Evolutionary conservation across 352 stramenopile species (phyloP).

Genomic region (Thalassiosira ordinaria): DNA sequence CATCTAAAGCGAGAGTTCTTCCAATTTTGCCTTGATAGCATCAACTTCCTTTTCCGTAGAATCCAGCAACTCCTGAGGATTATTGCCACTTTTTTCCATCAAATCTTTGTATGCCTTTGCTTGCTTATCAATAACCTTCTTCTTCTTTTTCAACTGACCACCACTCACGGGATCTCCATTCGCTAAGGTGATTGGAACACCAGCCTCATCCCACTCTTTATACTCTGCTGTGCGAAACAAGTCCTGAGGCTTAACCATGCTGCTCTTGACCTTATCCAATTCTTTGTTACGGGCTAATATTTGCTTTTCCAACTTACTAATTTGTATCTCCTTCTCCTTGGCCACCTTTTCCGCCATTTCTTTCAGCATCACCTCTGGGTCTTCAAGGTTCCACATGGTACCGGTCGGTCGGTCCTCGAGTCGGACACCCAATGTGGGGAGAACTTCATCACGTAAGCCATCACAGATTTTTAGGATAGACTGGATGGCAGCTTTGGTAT

Average conservation of each 20-base stretch:
- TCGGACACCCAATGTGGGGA: slow-evolving; percentile 80
- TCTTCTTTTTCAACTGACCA: slow-evolving; percentile 68
- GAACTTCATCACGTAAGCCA: slow-evolving; percentile 77
- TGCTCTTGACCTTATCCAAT: slow-evolving; percentile 62
- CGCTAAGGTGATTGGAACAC: slow-evolving; percentile 55
- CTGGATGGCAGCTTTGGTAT: slow-evolving; percentile 58
- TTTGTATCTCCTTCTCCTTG: slow-evolving; percentile 62
- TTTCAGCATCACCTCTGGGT: slow-evolving; percentile 73
- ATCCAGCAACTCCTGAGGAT: slow-evolving; percentile 59
- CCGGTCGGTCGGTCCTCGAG: slow-evolving; percentile 82
- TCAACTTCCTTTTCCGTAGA: slow-evolving; percentile 53
- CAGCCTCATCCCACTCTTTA: slow-evolving; percentile 68
- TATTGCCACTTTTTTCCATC: slow-evolving; percentile 60
- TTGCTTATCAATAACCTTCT: slow-evolving; percentile 68
- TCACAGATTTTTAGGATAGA: slow-evolving; percentile 82
- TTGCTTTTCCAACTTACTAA: slow-evolving; percentile 62
- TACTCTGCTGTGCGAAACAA: slow-evolving; percentile 70
- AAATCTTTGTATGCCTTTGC: slow-evolving; percentile 61
- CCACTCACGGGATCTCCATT: slow-evolving; percentile 56
- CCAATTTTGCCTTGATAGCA: slow-evolving; percentile 58
- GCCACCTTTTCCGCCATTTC: slow-evolving; percentile 79
- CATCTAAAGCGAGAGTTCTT: slow-evolving; percentile 55
- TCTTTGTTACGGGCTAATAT: slow-evolving; percentile 62
- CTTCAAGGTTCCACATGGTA: slow-evolving; percentile 83
- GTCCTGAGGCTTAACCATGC: slow-evolving; percentile 61